phyloP scores from a whole-genome alignment of 495 filamentous ascomycete species.

The Sabuloglossum arenarium region DNA sequence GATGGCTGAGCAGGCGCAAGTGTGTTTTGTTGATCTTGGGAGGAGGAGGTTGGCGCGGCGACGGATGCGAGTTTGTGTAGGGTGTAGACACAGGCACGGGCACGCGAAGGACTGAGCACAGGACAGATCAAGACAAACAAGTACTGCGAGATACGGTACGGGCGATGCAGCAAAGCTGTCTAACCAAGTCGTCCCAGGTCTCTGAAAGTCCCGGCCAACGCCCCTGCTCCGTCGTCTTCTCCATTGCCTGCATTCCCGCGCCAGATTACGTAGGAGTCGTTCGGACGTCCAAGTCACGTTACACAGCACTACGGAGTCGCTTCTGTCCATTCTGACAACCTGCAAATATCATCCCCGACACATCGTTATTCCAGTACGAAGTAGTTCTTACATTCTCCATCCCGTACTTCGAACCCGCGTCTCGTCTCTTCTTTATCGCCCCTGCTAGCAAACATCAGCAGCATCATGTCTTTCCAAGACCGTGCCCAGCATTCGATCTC shows the following conservation, averaged over 20 bases:
- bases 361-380: neutral
- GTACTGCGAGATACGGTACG: neutral
- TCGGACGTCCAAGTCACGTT: neutral
- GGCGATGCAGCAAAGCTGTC: no score
- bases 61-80: neutral
- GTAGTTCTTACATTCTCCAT: no score
- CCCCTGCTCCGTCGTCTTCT: neutral
- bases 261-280: neutral
- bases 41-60: slow-evolving; percentile 1
- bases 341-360: neutral
- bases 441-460: neutral
- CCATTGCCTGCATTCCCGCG: neutral
- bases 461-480: slow-evolving; percentile 66
- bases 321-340: neutral
- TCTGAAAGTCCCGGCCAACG: neutral
- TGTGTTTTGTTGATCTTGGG: slow-evolving; percentile 1
- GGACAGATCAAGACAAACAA: no score
- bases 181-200: neutral
- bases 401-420: neutral
- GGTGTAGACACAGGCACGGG: neutral
- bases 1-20: neutral
- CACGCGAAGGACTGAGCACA: neutral
- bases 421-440: neutral
- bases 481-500: slow-evolving; percentile 71
- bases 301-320: neutral